Percentiles rank a stretch among this genome's conserved stretches.
Evolutionary conservation across 306 rosid genomes (phyloP).

Genomic region (Prunus mira): DNA sequence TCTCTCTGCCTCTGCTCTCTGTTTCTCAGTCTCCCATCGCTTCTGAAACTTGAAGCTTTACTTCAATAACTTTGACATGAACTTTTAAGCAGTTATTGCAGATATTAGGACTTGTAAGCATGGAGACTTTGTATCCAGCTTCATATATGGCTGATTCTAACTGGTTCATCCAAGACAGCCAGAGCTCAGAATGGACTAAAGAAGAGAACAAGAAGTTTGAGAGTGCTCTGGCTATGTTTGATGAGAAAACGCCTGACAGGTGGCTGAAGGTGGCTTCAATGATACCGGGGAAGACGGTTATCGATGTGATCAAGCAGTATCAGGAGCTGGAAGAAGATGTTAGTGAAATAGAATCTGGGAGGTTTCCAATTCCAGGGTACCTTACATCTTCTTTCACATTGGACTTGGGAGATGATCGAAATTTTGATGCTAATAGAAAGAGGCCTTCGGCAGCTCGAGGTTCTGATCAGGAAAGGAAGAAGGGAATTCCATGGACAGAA

Average conservation of each 20-base stretch:
- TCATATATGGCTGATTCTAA: conserved; percentile 38
- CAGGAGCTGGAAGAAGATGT: conserved; percentile 82
- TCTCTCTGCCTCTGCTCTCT: too few species aligned
- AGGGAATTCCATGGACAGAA: conserved; percentile 69
- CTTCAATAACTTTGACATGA: conserved; percentile 16
- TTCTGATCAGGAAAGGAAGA: conserved; percentile 83
- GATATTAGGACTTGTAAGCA: conserved; percentile 22
- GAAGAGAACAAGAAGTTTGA: conserved; percentile 92
- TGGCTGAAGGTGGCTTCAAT: conserved; percentile 68
- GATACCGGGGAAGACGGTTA: conserved; percentile 87
- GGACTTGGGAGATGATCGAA: conserved; percentile 52
- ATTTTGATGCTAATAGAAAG: conserved; percentile 53
- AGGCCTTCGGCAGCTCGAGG: conserved; percentile 39
- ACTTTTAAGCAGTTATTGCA: conserved; percentile 4
- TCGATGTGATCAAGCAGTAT: conserved; percentile 83
- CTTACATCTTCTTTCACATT: conserved; percentile 62
- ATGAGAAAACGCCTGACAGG: conserved; percentile 73
- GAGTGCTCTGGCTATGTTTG: conserved; percentile 81
- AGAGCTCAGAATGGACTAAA: conserved; percentile 65
- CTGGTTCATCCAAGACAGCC: conserved; percentile 47
- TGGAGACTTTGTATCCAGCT: conserved; percentile 64
- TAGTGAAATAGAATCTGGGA: conserved; percentile 75
- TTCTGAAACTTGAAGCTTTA: conserved; percentile 11
- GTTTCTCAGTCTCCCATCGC: too few species aligned
- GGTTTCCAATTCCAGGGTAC: conserved; percentile 71